Evolutionary conservation across 2,329 filamentous ascomycete genomes (phyloP).

Genomic region (Curvularia sp.): DNA sequence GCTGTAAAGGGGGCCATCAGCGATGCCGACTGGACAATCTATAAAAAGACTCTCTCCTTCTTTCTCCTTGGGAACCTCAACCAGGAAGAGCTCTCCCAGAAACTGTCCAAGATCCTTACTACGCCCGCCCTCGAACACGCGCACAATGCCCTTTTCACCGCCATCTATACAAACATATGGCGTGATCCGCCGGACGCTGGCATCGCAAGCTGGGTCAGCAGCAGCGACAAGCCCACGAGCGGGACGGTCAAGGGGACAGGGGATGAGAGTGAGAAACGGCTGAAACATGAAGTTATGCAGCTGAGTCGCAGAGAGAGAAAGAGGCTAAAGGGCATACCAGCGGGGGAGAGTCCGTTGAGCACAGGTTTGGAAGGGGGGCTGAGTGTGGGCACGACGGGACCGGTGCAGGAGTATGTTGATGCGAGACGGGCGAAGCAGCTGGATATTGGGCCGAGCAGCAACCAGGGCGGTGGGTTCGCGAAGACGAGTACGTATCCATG

Average conservation of each 20-base stretch:
- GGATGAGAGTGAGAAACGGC: conserved; percentile 67
- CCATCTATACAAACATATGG: conserved; percentile 65
- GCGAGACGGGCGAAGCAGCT: conserved; percentile 56
- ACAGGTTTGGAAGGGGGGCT: conserved; percentile 17
- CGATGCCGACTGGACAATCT: conserved; percentile 64
- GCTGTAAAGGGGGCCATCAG: conserved; percentile 66
- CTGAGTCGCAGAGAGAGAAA: conserved; percentile 66
- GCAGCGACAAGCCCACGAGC: conserved; percentile 75
- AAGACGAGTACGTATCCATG: conserved; percentile 73
- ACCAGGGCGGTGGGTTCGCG: conserved; percentile 74
- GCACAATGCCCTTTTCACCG: conserved; percentile 68
- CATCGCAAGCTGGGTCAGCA: conserved; percentile 69
- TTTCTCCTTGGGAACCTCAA: conserved; percentile 69
- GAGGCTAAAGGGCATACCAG: conserved; percentile 62
- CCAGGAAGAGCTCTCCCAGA: conserved; percentile 66
- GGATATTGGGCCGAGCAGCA: conserved; percentile 69
- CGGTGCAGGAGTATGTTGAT: conserved; percentile 47
- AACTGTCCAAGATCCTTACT: conserved; percentile 63
- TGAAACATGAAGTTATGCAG: conserved; percentile 71
- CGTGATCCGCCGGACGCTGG: conserved; percentile 68
- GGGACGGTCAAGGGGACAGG: conserved; percentile 71
- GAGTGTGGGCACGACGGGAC: conserved; percentile 24
- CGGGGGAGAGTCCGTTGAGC: conserved; percentile 40
- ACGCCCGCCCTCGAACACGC: conserved; percentile 63
- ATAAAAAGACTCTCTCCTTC: conserved; percentile 64